A percentile compares a stretch with the other conserved stretches of the same genome.
Evolutionary conservation across 768 basidiomycete species (phyloP).

Genomic region (Fomitopsis pulvina): DNA sequence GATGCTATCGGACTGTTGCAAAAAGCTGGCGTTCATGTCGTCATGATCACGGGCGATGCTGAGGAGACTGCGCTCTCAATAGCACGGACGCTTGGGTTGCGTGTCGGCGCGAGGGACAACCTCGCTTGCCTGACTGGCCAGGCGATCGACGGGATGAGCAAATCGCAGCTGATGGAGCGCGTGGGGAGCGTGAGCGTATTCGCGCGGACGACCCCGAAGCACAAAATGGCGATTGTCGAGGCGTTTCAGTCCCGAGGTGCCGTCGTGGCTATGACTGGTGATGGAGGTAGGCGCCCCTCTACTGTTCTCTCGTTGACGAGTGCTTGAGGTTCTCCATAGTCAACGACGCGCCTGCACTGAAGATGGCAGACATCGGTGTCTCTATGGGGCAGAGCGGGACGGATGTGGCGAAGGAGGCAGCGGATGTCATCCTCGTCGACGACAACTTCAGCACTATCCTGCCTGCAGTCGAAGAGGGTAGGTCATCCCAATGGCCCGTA

Average conservation of each 20-base stretch:
- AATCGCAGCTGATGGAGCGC: slow-evolving; percentile 73
- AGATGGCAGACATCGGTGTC: slow-evolving; percentile 97
- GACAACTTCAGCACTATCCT: slow-evolving; percentile 95
- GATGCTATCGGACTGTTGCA: slow-evolving; percentile 81
- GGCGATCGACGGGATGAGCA: slow-evolving; percentile 76
- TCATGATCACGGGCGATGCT: slow-evolving; percentile 97
- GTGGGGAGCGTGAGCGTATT: slow-evolving; percentile 84
- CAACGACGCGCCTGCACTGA: slow-evolving; percentile 94
- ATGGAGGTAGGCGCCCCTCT: slow-evolving; percentile 67
- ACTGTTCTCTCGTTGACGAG: neutral
- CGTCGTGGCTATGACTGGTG: slow-evolving; percentile 96
- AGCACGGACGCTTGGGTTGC: slow-evolving; percentile 78
- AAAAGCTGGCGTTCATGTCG: slow-evolving; percentile 85
- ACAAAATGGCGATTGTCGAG: slow-evolving; percentile 96
- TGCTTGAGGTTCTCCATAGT: slow-evolving; percentile 35
- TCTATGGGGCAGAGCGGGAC: slow-evolving; percentile 99
- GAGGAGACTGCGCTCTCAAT: slow-evolving; percentile 88
- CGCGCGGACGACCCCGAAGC: slow-evolving; percentile 91
- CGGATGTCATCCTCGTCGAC: slow-evolving; percentile 94
- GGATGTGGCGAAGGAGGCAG: slow-evolving; percentile 97
- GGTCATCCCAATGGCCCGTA: slow-evolving; percentile 5
- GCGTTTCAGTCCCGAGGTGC: slow-evolving; percentile 87
- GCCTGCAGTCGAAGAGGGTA: slow-evolving; percentile 91
- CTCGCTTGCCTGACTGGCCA: slow-evolving; percentile 39
- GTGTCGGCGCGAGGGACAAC: slow-evolving; percentile 41